Evolutionary conservation across 2,329 filamentous ascomycete species (phyloP).

Genomic region (Fusarium phyllophilum): DNA sequence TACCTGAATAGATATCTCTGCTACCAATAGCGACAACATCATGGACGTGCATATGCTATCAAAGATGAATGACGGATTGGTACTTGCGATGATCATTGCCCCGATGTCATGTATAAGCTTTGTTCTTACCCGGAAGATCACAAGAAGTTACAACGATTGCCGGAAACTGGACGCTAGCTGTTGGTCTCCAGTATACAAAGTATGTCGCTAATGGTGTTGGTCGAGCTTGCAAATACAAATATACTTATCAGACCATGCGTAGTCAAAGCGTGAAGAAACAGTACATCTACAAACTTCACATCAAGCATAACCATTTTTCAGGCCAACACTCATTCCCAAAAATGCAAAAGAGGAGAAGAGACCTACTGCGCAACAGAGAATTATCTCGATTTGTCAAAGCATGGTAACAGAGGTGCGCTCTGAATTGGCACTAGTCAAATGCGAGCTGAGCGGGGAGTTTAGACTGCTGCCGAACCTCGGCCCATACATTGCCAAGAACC

Average conservation of each 20-base stretch:
- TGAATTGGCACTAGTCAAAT: background rate
- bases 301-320: background rate
- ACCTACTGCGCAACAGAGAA: fast-evolving
- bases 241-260: background rate
- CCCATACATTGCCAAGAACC: background rate
- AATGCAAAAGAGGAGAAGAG: fast-evolving
- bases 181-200: too few relatives aligned
- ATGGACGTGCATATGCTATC: too few relatives aligned
- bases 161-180: fast-evolving
- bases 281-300: background rate
- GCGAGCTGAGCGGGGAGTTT: background rate
- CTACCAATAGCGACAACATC: background rate
- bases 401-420: too few relatives aligned
- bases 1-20: background rate
- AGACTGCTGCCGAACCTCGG: background rate
- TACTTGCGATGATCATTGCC: background rate
- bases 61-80: background rate
- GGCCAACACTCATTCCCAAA: fast-evolving
- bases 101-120: background rate
- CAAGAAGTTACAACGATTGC: too few relatives aligned
- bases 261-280: background rate
- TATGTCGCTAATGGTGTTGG: background rate
- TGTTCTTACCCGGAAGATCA: background rate
- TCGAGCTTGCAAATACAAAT: background rate
- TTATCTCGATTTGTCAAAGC: too few relatives aligned